Base-by-base conservation (phyloP, 2,329 filamentous ascomycete species). In the Cadophora malorum region DNA sequence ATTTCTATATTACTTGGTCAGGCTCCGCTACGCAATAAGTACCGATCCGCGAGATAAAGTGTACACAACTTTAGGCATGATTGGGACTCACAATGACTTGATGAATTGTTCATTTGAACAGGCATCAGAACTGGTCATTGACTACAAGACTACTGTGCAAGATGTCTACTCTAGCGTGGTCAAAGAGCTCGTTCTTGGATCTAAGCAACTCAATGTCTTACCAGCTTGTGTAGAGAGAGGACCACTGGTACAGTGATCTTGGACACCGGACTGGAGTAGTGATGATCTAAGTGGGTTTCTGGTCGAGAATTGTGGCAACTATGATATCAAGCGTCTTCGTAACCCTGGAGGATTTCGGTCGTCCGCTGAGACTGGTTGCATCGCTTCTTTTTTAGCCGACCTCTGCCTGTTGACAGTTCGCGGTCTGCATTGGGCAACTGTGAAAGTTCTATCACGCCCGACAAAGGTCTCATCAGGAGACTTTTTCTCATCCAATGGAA, bases 131-230 rank as follows among this genome's bases (percentile, higher is more conserved):
- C 45, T 66, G 10, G 47, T 63, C 16, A 45, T 69, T 1, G 63
- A 68, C 41, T 68, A 66, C 41, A 50, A 8, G 4, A 35, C 49
- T 3, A 10, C 63, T 9, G 63, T 68, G 9, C 28, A 65, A 41
- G 63, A 66, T 47, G 59, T 66, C 2, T 68, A 58, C 21, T n/a
- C 63, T 1, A 63, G 63, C 23, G 25, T 65, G 0, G 59, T 66
- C 23, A 14, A 28, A 7, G 35, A 38, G 10, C 12, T 68, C 10
- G 31, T 68, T 19, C 7, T 41, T 1, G n/a, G 16, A n/a, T 53
- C 23, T 10, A 59, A 53, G 49, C 35, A 28, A 19, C 47, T 68
- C 10, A 6, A 63, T 25, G 49, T 68, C n/a, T 49, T 68, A 2
- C 21, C 28, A 21, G 67, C 67, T 6, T 65, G 62, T 23, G 2